These are phyloP conservation scores for Conticribra guillardii DNA, from an alignment of 108 stramenopile genomes.

Conservation along the genomic window DNA sequence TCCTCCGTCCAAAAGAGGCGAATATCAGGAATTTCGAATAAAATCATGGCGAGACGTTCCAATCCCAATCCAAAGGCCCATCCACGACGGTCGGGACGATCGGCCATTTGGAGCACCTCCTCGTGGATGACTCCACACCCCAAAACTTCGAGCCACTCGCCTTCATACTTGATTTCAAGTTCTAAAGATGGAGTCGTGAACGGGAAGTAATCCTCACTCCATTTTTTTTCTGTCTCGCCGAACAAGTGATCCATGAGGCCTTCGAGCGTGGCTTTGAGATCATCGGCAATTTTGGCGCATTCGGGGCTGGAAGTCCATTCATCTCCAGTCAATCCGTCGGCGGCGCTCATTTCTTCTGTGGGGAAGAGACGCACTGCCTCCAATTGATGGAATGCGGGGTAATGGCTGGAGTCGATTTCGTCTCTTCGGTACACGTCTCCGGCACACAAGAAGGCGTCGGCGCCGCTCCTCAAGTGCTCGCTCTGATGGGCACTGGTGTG, in stretches of 20 bases:
- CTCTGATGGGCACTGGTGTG: constrained; percentile 97
- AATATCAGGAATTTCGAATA: constrained; percentile 94
- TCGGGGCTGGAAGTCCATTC: constrained; percentile 40
- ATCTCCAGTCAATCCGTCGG: constrained; percentile 29
- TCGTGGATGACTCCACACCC: constrained; percentile 95
- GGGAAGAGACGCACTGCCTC: constrained; percentile 84
- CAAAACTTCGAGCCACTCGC: constrained; percentile 96
- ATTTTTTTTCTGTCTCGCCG: constrained; percentile 59
- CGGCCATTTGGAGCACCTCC: constrained; percentile 79
- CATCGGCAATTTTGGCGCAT: constrained; percentile 31
- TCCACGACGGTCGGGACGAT: constrained; percentile 70
- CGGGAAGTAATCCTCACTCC: constrained; percentile 91
- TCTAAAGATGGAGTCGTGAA: constrained; percentile 95
- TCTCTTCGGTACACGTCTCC: constrained; percentile 96
- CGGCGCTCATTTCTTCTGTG: constrained; percentile 29
- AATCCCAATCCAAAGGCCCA: constrained; percentile 98
- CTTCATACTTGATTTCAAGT: constrained; percentile 92
- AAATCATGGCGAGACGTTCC: constrained; percentile 94
- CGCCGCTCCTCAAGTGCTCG: constrained; percentile 76
- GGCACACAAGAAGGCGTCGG: constrained; percentile 80
- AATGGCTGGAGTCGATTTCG: constrained; percentile 95
- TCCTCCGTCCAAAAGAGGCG: constrained; percentile 94
- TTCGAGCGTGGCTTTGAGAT: constrained; percentile 73
- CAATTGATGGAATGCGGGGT: constrained; percentile 97
- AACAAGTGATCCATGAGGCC: constrained; percentile 74